Evolutionary conservation across 192 early-diverging fungal genomes (phyloP), one percentile per base, ranked within the genome.

Genomic region (Phlyctochytrium planicorne): DNA sequence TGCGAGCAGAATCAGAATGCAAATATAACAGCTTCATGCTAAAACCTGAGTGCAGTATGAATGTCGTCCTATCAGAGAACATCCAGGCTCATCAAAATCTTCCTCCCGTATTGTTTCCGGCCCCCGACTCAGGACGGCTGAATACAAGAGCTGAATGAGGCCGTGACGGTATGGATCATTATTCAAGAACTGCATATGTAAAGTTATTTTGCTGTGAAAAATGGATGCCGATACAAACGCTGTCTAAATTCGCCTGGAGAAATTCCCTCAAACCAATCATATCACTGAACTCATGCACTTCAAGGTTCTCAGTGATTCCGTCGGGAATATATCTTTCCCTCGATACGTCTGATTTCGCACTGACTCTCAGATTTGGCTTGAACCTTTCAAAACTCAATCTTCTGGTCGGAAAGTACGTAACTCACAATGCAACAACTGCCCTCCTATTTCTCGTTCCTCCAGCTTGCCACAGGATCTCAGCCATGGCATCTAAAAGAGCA

Each of bases 11-110:
- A 0, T 27, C 32, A 14, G n/a, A 31, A 4, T 59, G 16, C 30
- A 12, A 14, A 12, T 20, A 16, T 62, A 3, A 32, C 25, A 1
- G 40, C 35, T 31, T 17, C 27, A 14, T 20, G 14, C 0, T 4
- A 30, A 30, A 36, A 78, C 76, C 75, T 82, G 81, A 2, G 83
- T 85, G 64, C 83, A 85, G 65, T 85, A 85, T 1, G 76, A 77
- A 56, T 85, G 83, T n/a, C 63, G 53, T 3, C 78, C 83, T 35
- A 85, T 81, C 40, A 85, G 52, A 2, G 69, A 59, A 30, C 53
- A 63, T 14, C 57, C 64, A 25, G 74, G 62, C 16, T 79, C 74
- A 65, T 85, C 83, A 73, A 85, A 82, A 55, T 85, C 83, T 30
- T 75, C 53, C 34, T 78, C 53, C n/a, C 59, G 59, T 53, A 82